A percentile compares a stretch with the other conserved stretches of the same genome.
These are phyloP conservation scores for Amanita molliuscula DNA, from an alignment of 768 basidiomycete genomes.

Conservation along the genomic window DNA sequence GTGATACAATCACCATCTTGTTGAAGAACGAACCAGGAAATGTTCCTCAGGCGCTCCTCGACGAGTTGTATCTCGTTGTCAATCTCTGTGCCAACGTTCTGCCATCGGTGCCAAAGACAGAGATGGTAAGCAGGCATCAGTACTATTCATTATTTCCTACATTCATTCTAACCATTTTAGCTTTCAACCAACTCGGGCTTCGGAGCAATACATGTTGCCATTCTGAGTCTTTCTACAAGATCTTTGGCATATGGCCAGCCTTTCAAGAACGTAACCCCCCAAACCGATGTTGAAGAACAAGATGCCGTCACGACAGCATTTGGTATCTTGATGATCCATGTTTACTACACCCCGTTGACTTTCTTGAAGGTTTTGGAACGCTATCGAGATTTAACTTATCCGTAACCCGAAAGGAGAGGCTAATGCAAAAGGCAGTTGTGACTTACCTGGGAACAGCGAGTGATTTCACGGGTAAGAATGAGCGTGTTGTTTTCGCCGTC, in stretches of 20 bases:
- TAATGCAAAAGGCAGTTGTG: constrained; percentile 51
- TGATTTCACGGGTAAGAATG: constrained; percentile 50
- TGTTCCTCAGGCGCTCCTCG: constrained; percentile 53
- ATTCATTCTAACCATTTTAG: constrained; percentile 17
- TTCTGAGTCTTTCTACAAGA: constrained; percentile 65
- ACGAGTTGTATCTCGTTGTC: constrained; percentile 75
- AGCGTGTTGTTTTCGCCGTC: not conserved
- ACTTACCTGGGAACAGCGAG: constrained; percentile 63
- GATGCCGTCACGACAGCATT: constrained; percentile 44
- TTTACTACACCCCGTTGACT: not conserved
- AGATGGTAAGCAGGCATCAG: constrained; percentile 47
- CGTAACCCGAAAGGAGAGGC: constrained; percentile 43
- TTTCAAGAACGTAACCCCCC: constrained; percentile 46
- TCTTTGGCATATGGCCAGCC: constrained; percentile 53
- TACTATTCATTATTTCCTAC: not conserved
- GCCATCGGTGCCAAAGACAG: constrained; percentile 62
- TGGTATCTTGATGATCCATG: constrained; percentile 24
- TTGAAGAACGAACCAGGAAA: constrained; percentile 64
- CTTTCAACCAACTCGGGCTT: constrained; percentile 65
- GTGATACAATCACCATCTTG: constrained; percentile 74
- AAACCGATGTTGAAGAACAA: constrained; percentile 55
- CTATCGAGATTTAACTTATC: constrained; percentile 50
- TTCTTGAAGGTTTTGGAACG: constrained; percentile 34
- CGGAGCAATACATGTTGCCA: constrained; percentile 75
- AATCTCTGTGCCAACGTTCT: constrained; percentile 60